Base-by-base conservation (phyloP, 1,284 basidiomycete genomes). In the Trichosporon ovoides region DNA sequence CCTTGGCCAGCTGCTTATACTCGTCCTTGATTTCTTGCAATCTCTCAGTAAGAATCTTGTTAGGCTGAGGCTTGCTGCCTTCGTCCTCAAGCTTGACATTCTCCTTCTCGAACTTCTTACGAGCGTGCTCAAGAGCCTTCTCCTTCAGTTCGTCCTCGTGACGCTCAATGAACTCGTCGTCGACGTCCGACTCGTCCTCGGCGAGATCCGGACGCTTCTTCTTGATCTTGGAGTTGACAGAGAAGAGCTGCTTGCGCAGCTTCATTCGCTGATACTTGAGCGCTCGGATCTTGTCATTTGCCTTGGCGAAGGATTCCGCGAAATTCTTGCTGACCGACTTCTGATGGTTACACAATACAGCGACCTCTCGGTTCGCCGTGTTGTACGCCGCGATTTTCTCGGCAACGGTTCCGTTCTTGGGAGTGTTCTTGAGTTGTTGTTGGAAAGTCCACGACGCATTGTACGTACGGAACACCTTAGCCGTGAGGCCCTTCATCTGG, bases 391-490 rank as follows among this genome's bases (percentile, higher is more conserved):
- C 89, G 56, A 97, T 81, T 79, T 95, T 96, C 79, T 97, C 92
- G 66, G 92, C 88, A 10, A 91, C 81, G 0, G 87, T 86, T 1
- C 84, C 86, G 65, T 85, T 81, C 66, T 82, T 80, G 1, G 90
- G 85, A 3, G 84, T 87, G 62, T 85, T 84, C 67, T 91, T 88
- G 58, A 97, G 80, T 66, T 95, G 86, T 52, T 88, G 80, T 72
- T 96, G 91, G 81, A 97, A 95, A 1, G 93, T 95, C 77, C 85
- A 86, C 28, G 93, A 97, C 16, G 93, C 93, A 72, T 98, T 98
- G 80, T 90, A 98, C 57, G 93, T 98, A 91, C 93, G 93, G 83
- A 98, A 98, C 20, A 98, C 93, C 76, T 97, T 98, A 56, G 93
- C 93, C 1, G 93, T 94, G 22, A 98, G 82, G 16, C 94, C 94